Base-by-base conservation (phyloP, 1,284 basidiomycete genomes). In the Microbotryomycetes sp. region DNA sequence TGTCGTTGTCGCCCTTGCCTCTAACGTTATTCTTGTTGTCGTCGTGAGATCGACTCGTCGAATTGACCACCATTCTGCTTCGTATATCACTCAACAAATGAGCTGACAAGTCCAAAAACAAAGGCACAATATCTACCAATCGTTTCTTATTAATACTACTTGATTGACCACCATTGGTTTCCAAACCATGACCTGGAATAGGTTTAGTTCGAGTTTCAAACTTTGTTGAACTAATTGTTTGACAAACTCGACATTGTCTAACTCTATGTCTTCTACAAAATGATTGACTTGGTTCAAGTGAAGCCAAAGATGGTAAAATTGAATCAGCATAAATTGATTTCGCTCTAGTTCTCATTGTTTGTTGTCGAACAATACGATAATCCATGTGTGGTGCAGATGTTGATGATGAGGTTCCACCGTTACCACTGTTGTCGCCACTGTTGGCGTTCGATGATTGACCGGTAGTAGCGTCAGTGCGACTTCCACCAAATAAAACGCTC, bases 81-180 rank as follows among this genome's bases (percentile, higher is more conserved):
- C 88, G 78, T 73, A 88, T 86, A 62, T 82, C 83, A 23, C 85
- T 83, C 3, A 88, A 84, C 52, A 89, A 77, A 36, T 55, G 51
- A 6, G 88, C 87, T 26, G 84, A 86, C 46, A 89, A 77, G 56
- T 84, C 79, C 63, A 90, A 75, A 71, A 89, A 90, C 25, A 85
- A 79, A 31, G 84, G 82, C 42, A 89, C 81, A 56, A 89, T 77
- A 68, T 84, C 84, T 19, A 83, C 81, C 6, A 89, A 76, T 65
- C 60, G 56, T 49, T 65, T 61, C 59, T 66, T 66, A 48, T 15
- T 55, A 56, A 49, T 12, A 25, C 23, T 29, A n/a, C 7, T 51
- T 22, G n/a, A 28, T 25, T 22, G 23, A 19, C 52, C 31, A 2
- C 25, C 50, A 32, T 14, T 14, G 19, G 29, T 30, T 7, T 22